phyloP scores from a whole-genome alignment of 441 rosid genomes.

The Croton laevigatus region DNA sequence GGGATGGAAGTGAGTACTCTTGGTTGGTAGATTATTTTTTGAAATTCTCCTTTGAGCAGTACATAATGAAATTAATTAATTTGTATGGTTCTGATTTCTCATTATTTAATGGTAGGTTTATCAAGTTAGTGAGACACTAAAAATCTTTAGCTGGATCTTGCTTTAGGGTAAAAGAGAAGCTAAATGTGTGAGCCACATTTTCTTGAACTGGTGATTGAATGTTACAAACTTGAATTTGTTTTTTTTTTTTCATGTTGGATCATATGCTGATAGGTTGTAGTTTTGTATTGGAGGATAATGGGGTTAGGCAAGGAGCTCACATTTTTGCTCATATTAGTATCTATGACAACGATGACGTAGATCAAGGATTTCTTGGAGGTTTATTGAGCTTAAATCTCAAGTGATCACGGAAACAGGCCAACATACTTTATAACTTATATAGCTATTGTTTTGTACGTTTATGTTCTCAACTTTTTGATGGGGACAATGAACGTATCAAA shows the following conservation, averaged over 20 bases:
- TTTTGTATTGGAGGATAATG: neutral
- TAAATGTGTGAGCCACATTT: neutral
- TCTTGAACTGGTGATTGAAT: neutral
- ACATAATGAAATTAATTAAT: neutral
- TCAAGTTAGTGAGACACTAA: neutral
- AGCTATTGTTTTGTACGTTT: too few species aligned
- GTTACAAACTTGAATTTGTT: neutral
- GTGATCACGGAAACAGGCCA: too few species aligned
- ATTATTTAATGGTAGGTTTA: neutral
- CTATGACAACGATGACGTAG: neutral
- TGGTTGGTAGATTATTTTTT: neutral
- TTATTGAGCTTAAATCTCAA: too few species aligned
- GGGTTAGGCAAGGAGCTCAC: neutral
- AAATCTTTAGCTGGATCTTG: neutral
- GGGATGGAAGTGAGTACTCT: neutral
- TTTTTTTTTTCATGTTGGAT: neutral
- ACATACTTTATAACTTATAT: too few species aligned
- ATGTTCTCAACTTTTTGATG: too few species aligned
- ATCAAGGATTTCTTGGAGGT: too few species aligned
- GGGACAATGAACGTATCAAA: too few species aligned
- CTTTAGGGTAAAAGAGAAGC: neutral
- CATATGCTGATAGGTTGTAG: neutral
- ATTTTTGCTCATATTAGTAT: neutral
- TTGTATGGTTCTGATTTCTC: neutral
- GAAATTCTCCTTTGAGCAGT: neutral